Percentiles rank a stretch among this genome's conserved stretches.
phyloP scores from a whole-genome alignment of 2,329 filamentous ascomycete species.

The Colletotrichum sp. region DNA sequence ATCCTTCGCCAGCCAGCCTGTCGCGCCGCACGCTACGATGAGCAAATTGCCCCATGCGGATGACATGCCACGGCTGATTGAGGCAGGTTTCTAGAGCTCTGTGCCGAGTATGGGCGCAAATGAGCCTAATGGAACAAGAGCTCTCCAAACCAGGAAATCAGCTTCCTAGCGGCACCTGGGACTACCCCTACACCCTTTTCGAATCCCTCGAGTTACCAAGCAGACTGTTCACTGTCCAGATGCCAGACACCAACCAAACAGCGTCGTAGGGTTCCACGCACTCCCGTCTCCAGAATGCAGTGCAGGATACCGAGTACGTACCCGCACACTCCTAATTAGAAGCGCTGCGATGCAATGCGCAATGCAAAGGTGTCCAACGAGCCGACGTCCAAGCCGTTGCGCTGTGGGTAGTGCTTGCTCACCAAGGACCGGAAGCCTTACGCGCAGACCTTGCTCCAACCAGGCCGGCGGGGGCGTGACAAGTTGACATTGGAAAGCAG shows the following conservation, averaged over 20 bases:
- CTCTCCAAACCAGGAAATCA: constrained; percentile 22
- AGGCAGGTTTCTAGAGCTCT: constrained; percentile 20
- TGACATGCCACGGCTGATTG: constrained; percentile 19
- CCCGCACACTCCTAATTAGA: neutral
- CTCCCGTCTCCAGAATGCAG: neutral
- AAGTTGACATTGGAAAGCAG: neutral
- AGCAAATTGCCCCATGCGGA: constrained; percentile 11
- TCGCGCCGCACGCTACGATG: neutral
- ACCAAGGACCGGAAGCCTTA: constrained; percentile 13
- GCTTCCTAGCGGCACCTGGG: constrained; percentile 9
- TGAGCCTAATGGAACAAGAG: constrained; percentile 1
- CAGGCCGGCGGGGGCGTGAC: neutral
- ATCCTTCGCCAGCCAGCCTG: neutral
- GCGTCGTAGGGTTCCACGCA: neutral
- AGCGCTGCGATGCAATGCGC: neutral
- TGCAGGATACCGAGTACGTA: neutral
- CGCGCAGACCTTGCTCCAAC: constrained; percentile 1
- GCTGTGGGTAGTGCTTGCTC: constrained; percentile 1
- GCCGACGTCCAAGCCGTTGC: neutral
- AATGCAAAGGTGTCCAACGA: neutral
- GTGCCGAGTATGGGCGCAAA: constrained; percentile 8
- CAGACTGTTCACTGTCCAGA: neutral
- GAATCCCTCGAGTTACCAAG: neutral
- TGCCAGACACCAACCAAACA: neutral
- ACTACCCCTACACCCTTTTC: constrained; percentile 14